A percentile compares a stretch with the other conserved stretches of the same genome.
Evolutionary conservation across 768 basidiomycete species (phyloP).

Genomic region (Boletus rex-veris): DNA sequence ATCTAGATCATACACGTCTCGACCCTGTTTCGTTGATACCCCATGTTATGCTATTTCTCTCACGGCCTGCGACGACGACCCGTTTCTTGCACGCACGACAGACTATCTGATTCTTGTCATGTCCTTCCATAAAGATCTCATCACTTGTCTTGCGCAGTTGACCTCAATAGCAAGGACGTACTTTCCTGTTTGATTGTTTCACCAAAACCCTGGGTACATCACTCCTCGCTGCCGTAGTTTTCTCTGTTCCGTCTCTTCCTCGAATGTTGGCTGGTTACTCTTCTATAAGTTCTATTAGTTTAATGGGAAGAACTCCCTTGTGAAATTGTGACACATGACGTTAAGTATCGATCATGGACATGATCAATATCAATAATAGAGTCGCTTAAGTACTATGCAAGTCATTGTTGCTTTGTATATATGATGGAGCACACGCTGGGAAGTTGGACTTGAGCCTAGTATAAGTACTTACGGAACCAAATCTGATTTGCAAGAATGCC

Average conservation of each 20-base stretch:
- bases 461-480: too few species aligned
- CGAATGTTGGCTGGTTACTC: conserved; percentile 18
- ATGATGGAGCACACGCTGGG: too few species aligned
- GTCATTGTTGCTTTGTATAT: background rate
- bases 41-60: conserved; percentile 34
- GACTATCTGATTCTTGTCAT: conserved; percentile 33
- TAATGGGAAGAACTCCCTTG: conserved; percentile 24
- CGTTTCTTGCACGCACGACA: conserved; percentile 33
- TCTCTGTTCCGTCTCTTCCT: conserved; percentile 2
- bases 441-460: too few species aligned
- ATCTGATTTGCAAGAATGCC: conserved; percentile 17
- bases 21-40: conserved; percentile 26
- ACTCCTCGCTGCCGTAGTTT: conserved; percentile 15
- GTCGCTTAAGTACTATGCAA: background rate
- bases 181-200: conserved; percentile 10
- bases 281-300: conserved; percentile 5
- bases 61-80: conserved; percentile 34
- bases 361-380: conserved; percentile 16
- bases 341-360: conserved; percentile 13
- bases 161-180: conserved; percentile 15
- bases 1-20: conserved; percentile 20
- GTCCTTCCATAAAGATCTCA: conserved; percentile 17
- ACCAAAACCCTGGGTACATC: conserved; percentile 12
- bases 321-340: conserved; percentile 20
- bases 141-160: conserved; percentile 27